A percentile compares a stretch with the other conserved stretches of the same genome.
phyloP scores from a whole-genome alignment of 2,329 filamentous ascomycete species.

The Didymella segeticola region DNA sequence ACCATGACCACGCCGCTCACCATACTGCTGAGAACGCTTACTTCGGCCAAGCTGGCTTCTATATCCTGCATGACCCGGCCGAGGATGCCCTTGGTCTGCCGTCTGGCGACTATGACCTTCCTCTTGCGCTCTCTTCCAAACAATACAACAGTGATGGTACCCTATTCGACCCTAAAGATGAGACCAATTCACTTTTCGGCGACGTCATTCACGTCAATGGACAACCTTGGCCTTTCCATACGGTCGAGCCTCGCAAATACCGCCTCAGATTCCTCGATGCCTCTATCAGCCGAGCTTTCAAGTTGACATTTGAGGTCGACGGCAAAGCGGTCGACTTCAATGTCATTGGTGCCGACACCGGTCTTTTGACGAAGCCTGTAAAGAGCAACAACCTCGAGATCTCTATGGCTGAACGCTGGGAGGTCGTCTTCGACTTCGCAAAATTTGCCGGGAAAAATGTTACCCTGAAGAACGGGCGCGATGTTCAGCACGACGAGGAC shows the following conservation, averaged over 20 bases:
- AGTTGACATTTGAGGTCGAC: conserved; percentile 56
- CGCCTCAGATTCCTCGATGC: conserved; percentile 63
- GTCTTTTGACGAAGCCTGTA: conserved; percentile 51
- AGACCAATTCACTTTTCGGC: conserved; percentile 59
- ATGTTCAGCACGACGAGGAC: conserved; percentile 58
- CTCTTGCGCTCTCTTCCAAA: conserved; percentile 60
- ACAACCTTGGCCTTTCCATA: conserved; percentile 65
- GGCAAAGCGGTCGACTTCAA: conserved; percentile 56
- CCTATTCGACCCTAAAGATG: conserved; percentile 57
- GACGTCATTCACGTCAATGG: conserved; percentile 67
- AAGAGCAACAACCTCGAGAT: conserved; percentile 54
- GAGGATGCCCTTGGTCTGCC: conserved; percentile 61
- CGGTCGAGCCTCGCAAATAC: conserved; percentile 67
- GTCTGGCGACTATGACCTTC: conserved; percentile 61
- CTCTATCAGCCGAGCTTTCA: conserved; percentile 52
- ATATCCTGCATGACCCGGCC: conserved; percentile 61
- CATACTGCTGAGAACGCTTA: conserved; percentile 65
- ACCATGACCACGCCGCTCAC: conserved; percentile 54
- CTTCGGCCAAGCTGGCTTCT: conserved; percentile 64
- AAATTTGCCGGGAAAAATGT: conserved; percentile 59
- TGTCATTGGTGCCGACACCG: conserved; percentile 63
- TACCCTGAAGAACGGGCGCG: conserved; percentile 54
- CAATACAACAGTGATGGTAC: conserved; percentile 62
- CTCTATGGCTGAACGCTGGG: conserved; percentile 65
- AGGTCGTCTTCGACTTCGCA: conserved; percentile 66